Conservation (phyloP, 2,329 filamentous ascomycete species). For the Fusarium multiceps region DNA sequence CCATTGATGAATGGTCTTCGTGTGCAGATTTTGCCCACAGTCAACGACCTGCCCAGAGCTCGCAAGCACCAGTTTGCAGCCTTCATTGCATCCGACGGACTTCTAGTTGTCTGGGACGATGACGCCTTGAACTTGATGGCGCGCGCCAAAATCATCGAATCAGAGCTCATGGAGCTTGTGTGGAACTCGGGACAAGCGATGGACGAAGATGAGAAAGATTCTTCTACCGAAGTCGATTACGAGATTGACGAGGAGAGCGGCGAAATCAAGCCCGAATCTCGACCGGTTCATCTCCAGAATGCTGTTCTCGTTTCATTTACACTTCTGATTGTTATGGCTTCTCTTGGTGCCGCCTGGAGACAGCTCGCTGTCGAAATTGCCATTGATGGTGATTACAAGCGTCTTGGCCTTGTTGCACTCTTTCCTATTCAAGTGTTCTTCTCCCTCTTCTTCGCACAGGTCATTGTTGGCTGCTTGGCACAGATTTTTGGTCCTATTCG, state of each 20-base stretch:
- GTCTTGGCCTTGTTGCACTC: slow-evolving; percentile 72
- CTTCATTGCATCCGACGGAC: slow-evolving; percentile 76
- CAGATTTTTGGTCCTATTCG: slow-evolving; percentile 81
- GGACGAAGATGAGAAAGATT: slow-evolving; percentile 62
- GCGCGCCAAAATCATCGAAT: slow-evolving; percentile 77
- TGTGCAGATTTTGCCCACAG: slow-evolving; percentile 78
- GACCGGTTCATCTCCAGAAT: slow-evolving; percentile 77
- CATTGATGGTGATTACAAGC: slow-evolving; percentile 71
- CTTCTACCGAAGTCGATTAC: slow-evolving; percentile 60
- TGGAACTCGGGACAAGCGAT: slow-evolving; percentile 72
- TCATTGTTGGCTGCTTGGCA: slow-evolving; percentile 79
- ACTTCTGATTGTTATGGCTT: slow-evolving; percentile 71
- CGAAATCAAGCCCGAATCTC: slow-evolving; percentile 70
- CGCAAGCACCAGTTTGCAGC: slow-evolving; percentile 85
- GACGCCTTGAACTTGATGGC: slow-evolving; percentile 77
- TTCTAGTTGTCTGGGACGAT: slow-evolving; percentile 86
- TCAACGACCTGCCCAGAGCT: slow-evolving; percentile 76
- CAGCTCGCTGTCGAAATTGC: slow-evolving; percentile 75
- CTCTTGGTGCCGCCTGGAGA: slow-evolving; percentile 76
- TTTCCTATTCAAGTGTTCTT: slow-evolving; percentile 82
- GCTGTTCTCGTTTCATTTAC: slow-evolving; percentile 75
- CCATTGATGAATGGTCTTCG: slow-evolving; percentile 81
- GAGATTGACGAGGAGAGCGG: slow-evolving; percentile 80
- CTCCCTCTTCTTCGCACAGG: slow-evolving; percentile 83
- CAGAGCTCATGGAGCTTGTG: slow-evolving; percentile 80